Base-by-base conservation (phyloP, 2,329 filamentous ascomycete species). In the Neurospora sp. region DNA sequence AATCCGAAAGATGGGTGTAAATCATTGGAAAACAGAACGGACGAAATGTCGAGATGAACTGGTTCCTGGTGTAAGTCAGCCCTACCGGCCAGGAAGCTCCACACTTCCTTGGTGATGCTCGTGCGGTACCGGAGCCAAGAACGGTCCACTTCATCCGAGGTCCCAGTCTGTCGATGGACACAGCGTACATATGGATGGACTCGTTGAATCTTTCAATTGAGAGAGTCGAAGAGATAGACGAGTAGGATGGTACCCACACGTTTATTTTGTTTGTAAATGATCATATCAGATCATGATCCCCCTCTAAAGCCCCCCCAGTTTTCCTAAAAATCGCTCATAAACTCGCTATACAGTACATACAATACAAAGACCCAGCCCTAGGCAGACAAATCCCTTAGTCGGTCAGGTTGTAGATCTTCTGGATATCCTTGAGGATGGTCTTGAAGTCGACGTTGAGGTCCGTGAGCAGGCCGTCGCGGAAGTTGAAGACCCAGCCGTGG, bases 401-500 rank as follows among this genome's bases (percentile, higher is more conserved):
- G 0, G 76, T 81, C n/a, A 85, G 78, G 76, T 87, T 84, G 77
- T 88, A 88, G 72, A 89, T 87, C 83, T 88, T 88, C 80, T 87
- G 84, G 68, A 88, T 86, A 69, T 81, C 80, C 71, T 79, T 77
- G 46, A 89, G 77, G 75, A 84, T 82, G 13, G 79, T 78, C 77
- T 85, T 82, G 70, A 87, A 86, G 73, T 89, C 83, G 69, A 89
- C 80, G 73, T 88, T 80, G 52, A 89, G 78, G 75, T 89, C 86
- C 79, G 86, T 87, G 71, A 92, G 82, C 75, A 90, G 79, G 10
- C 90, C 90, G 75, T 91, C 87, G 68, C 86, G 80, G 75, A 92
- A 89, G 72, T 86, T 87, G 82, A 92, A 92, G 66, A 91, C 89
- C 89, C 89, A 92, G 42, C 89, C 90, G 80, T 91, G 90, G 68